Base-by-base conservation (phyloP, 1,284 basidiomycete genomes). In the Naganishia cerealis region DNA sequence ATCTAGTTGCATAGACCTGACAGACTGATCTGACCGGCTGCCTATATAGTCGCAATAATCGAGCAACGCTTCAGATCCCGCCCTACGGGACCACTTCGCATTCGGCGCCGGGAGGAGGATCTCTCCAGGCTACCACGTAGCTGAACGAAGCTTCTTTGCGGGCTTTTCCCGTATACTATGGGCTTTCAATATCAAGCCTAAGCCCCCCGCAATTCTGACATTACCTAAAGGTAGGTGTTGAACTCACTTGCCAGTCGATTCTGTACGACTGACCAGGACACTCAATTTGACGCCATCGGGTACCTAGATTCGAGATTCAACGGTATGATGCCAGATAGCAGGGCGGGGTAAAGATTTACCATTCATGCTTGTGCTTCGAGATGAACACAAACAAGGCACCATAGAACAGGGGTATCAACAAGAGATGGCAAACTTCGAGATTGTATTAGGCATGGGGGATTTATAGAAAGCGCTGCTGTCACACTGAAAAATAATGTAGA, bases 81-180 rank as follows among this genome's bases (percentile, higher is more conserved):
- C n/a, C 21, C 46, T 24, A 24, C 67, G 66, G 39, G 65, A 67
- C 36, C 71, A 72, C 67, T 72, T 69, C 67, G 65, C 65, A 52
- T 72, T 70, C 21, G 71, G 71, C 21, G 69, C 69, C 43, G 71
- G 71, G 29, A 69, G 71, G 43, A 69, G 71, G 62, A 72, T 72
- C 67, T 72, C 69, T 62, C 67, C 69, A 15, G 71, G 71, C 18
- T 65, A 66, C 36, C 71, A 72, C 65, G 69, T 72, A 24, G 71
- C 71, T 55, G 70, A 72, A 69, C 67, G 71, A 24, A 50, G 46
- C 46, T 50, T 50, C 15, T 50, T 50, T 15, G 46, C 21, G n/a
- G 46, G 46, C n/a, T 50, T 50, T 24, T 50, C 46, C 24, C 46
- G 46, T 24, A n/a, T 50, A 8, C 46, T 50, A 13, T 50, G 46